Percentiles rank a stretch among this genome's conserved stretches.
These are phyloP conservation scores for Tylopilus sp. DNA, from an alignment of 1,284 basidiomycete species.

Conservation along the genomic window DNA sequence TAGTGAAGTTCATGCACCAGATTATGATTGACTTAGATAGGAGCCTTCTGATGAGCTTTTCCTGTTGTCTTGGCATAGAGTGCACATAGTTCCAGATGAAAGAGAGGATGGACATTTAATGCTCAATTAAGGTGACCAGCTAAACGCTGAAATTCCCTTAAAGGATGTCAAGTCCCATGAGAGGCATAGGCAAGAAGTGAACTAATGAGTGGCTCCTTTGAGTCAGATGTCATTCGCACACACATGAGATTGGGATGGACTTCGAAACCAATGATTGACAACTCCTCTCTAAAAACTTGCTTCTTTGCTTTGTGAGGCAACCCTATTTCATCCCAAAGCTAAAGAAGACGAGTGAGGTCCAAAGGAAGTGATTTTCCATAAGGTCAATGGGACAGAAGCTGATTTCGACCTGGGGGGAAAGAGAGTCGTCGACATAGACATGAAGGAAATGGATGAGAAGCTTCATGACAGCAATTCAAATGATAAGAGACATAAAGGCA, in stretches of 20 bases:
- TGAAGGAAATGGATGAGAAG: slow-evolving; percentile 24
- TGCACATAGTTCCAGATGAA: slow-evolving; percentile 42
- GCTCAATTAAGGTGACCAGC: slow-evolving; percentile 54
- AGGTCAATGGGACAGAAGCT: slow-evolving; percentile 35
- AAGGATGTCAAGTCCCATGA: no score
- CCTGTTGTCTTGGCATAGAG: slow-evolving; percentile 51
- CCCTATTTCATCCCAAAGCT: slow-evolving; percentile 45
- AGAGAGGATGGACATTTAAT: slow-evolving; percentile 50
- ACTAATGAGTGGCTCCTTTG: slow-evolving; percentile 23
- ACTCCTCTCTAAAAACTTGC: slow-evolving; percentile 36
- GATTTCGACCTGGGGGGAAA: slow-evolving; percentile 18
- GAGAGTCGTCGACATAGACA: slow-evolving; percentile 47
- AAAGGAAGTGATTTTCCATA: slow-evolving; percentile 31
- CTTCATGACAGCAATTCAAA: slow-evolving; percentile 46
- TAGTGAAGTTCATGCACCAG: slow-evolving; percentile 46
- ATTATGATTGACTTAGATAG: slow-evolving; percentile 43
- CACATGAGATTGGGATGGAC: slow-evolving; percentile 45
- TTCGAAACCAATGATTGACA: slow-evolving; percentile 46
- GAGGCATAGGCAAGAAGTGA: not conserved
- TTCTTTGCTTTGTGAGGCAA: slow-evolving; percentile 46
- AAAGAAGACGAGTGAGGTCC: slow-evolving; percentile 38
- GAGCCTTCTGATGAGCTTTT: slow-evolving; percentile 21
- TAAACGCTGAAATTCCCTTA: slow-evolving; percentile 14
- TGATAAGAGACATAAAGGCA: slow-evolving; percentile 36
- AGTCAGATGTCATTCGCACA: slow-evolving; percentile 27